Evolutionary conservation across 2,329 filamentous ascomycete species (phyloP).

Genomic region (Clonostachys chloroleuca): DNA sequence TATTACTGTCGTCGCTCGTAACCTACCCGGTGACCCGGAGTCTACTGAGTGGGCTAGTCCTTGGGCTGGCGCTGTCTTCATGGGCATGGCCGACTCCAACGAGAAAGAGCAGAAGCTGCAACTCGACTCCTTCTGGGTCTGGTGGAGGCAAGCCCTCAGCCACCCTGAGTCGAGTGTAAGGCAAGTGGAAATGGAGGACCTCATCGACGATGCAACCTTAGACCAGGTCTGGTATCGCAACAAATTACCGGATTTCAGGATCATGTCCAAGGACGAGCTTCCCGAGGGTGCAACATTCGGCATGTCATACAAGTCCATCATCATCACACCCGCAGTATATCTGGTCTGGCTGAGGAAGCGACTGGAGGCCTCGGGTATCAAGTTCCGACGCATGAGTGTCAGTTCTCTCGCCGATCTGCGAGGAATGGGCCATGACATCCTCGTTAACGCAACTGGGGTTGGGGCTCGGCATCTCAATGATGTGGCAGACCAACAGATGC

Average conservation of each 20-base stretch:
- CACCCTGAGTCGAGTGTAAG: constrained; percentile 6
- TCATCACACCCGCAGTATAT: constrained; percentile 4
- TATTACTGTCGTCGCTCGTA: constrained; percentile 20
- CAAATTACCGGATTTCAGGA: constrained; percentile 1
- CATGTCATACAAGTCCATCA: not conserved
- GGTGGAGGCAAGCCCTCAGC: constrained; percentile 2
- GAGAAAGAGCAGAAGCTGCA: constrained; percentile 15
- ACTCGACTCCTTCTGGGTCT: constrained; percentile 6
- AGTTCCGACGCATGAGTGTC: constrained; percentile 4
- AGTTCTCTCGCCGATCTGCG: constrained; percentile 3
- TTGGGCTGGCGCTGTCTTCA: constrained; percentile 21
- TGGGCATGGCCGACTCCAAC: constrained; percentile 9
- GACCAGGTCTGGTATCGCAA: constrained; percentile 6
- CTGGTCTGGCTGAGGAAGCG: constrained; percentile 4
- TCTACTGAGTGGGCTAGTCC: constrained; percentile 20
- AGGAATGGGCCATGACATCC: constrained; percentile 7
- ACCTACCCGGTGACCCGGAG: constrained; percentile 19
- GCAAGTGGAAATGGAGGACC: constrained; percentile 3
- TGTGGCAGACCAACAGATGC: constrained; percentile 1
- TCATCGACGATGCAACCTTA: constrained; percentile 3
- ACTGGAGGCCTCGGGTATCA: constrained; percentile 5
- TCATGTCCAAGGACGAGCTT: not conserved
- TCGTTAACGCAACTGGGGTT: constrained; percentile 7
- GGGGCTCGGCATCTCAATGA: constrained; percentile 6
- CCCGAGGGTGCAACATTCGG: not conserved